A percentile compares a stretch with the other conserved stretches of the same genome.
Evolutionary conservation across 495 filamentous ascomycete genomes (phyloP).

Genomic region (Penicillium psychrofluorescens): DNA sequence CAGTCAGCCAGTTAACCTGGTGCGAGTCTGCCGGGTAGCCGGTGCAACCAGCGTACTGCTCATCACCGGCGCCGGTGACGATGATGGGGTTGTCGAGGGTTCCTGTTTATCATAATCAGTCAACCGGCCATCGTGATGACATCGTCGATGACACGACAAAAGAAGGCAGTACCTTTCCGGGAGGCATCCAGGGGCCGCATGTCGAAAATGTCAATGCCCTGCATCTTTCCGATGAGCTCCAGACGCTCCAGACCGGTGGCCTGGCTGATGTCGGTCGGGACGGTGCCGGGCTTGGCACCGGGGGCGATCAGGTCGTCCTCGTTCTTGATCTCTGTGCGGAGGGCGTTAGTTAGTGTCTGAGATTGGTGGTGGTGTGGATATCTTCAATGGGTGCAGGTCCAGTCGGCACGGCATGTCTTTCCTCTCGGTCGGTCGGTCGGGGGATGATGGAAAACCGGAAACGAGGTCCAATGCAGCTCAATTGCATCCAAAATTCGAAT

Average conservation of each 20-base stretch:
- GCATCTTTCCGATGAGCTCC: conserved; percentile 98
- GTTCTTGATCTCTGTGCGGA: conserved; percentile 65
- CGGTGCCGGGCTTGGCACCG: conserved; percentile 71
- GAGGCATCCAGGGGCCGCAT: conserved; percentile 93
- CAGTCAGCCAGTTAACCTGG: conserved; percentile 78
- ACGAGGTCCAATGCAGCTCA: neutral
- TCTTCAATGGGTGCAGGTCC: too few relatives aligned
- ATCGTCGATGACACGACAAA: neutral
- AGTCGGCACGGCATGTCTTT: neutral
- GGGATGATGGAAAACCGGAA: neutral
- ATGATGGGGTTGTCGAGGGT: conserved; percentile 85
- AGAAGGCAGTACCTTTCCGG: conserved; percentile 60
- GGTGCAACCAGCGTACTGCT: conserved; percentile 96
- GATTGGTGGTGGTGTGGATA: neutral
- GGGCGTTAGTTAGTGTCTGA: conserved; percentile 1
- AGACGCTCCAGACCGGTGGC: conserved; percentile 95
- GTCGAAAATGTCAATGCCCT: conserved; percentile 96
- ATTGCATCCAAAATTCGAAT: neutral
- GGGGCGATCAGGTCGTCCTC: conserved; percentile 76
- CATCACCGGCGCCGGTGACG: conserved; percentile 83
- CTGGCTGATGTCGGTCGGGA: conserved; percentile 91
- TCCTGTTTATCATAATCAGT: conserved; percentile 42
- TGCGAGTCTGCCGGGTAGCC: conserved; percentile 90
- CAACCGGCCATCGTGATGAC: neutral
- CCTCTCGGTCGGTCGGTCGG: neutral